Conservation (phyloP, 345 rosid species). For the Sisymbrium irio region DNA sequence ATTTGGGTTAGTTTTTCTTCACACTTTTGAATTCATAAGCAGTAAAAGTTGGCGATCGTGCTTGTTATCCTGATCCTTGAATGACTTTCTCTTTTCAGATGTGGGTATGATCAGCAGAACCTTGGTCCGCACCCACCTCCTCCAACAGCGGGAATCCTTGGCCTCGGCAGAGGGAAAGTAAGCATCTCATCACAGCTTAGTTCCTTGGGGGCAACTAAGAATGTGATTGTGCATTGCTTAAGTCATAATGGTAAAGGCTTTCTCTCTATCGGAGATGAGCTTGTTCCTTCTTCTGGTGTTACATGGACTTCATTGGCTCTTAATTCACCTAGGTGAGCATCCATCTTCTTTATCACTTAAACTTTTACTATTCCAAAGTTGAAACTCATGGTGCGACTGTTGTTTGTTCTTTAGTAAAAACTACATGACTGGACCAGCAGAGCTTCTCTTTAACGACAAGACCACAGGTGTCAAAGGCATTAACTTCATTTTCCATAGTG, state of each 20-base stretch:
- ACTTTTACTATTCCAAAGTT: neutral
- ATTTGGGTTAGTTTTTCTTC: constrained; percentile 63
- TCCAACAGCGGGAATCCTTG: constrained; percentile 71
- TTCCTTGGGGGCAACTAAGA: constrained; percentile 39
- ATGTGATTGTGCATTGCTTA: constrained; percentile 80
- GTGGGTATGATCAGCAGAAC: constrained; percentile 64
- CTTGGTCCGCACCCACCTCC: constrained; percentile 52
- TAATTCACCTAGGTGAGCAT: constrained; percentile 42
- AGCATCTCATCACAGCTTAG: constrained; percentile 64
- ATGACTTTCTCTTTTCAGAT: constrained; percentile 38
- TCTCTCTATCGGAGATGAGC: constrained; percentile 68
- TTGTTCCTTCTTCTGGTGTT: constrained; percentile 57
- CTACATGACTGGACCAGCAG: constrained; percentile 69
- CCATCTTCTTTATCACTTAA: neutral
- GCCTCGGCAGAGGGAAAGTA: constrained; percentile 68
- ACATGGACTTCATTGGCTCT: constrained; percentile 56
- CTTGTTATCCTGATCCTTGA: constrained; percentile 2
- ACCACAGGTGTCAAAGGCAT: constrained; percentile 54
- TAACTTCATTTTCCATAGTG: constrained; percentile 70
- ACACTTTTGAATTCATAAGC: neutral
- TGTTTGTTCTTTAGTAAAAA: constrained; percentile 46
- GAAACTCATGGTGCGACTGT: neutral
- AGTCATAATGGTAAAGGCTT: constrained; percentile 71
- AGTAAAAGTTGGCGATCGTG: neutral
- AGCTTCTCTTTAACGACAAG: constrained; percentile 53